Conservation (phyloP, 1,284 basidiomycete genomes). For the Meripilus lineatus region DNA sequence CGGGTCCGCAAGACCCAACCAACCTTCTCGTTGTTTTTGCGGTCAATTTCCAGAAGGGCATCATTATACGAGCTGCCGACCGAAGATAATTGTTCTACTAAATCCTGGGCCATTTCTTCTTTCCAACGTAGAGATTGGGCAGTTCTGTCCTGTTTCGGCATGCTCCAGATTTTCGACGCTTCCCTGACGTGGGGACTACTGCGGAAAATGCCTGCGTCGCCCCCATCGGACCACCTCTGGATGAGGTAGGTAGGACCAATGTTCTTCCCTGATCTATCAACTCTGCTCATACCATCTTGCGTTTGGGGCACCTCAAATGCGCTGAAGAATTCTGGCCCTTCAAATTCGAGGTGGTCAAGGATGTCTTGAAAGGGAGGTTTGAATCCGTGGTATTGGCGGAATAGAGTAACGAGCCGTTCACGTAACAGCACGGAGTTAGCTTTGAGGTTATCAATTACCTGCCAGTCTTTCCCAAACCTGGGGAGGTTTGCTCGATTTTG, state of each 20-base stretch:
- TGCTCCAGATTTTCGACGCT: conserved; percentile 38
- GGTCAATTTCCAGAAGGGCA: conserved; percentile 30
- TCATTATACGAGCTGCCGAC: conserved; percentile 39
- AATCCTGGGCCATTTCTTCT: conserved; percentile 31
- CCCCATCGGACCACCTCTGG: conserved; percentile 39
- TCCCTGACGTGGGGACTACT: conserved; percentile 21
- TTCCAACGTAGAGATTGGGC: conserved; percentile 36
- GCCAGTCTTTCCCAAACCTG: conserved; percentile 29
- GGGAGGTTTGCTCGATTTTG: conserved; percentile 16
- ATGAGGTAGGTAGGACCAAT: conserved; percentile 39
- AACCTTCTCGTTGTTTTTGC: conserved; percentile 34
- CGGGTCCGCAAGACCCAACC: conserved; percentile 37
- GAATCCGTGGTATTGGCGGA: conserved; percentile 26
- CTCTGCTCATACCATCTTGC: conserved; percentile 36
- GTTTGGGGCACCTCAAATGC: conserved; percentile 44
- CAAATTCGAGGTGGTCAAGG: conserved; percentile 15
- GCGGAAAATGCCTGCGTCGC: conserved; percentile 38
- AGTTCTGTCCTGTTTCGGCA: conserved; percentile 32
- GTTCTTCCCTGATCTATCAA: conserved; percentile 35
- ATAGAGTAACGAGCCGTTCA: conserved; percentile 26
- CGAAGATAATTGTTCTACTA: conserved; percentile 32
- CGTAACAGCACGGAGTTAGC: conserved; percentile 18
- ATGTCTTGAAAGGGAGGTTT: conserved; percentile 21
- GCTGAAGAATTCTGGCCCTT: conserved; percentile 34
- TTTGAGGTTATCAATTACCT: conserved; percentile 35